Conservation (phyloP, 257 asterid species). For the Solanum sejunctum region DNA sequence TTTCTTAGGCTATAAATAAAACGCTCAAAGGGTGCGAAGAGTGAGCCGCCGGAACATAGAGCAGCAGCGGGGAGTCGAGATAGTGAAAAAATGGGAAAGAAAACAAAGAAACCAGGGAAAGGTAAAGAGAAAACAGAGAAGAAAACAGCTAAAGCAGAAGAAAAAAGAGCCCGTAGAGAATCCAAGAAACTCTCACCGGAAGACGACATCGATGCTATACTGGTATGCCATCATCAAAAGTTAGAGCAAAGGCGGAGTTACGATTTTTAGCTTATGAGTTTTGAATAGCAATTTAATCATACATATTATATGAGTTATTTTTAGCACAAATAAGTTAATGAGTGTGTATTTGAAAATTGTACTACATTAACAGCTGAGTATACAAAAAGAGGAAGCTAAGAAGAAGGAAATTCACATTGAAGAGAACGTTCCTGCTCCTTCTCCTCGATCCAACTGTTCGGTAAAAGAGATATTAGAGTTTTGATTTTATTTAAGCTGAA, state of each 20-base stretch:
- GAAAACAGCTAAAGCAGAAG: slow-evolving; percentile 84
- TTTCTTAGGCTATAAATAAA: neutral
- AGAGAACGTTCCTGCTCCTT: slow-evolving; percentile 85
- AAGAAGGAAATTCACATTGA: slow-evolving; percentile 91
- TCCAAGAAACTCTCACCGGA: slow-evolving; percentile 91
- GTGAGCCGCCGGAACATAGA: neutral
- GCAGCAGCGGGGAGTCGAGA: neutral
- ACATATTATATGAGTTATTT: neutral
- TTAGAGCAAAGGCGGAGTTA: neutral
- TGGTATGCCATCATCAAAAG: slow-evolving; percentile 23
- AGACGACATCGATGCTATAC: slow-evolving; percentile 93
- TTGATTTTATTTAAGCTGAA: neutral
- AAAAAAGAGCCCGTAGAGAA: slow-evolving; percentile 70
- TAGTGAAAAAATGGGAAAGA: slow-evolving; percentile 64
- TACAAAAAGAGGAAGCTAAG: slow-evolving; percentile 93
- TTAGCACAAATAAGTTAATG: neutral
- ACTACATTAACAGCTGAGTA: slow-evolving; percentile 23
- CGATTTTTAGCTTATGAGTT: neutral
- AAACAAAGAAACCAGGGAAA: slow-evolving; percentile 81
- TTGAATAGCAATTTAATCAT: neutral
- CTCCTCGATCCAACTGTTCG: slow-evolving; percentile 98
- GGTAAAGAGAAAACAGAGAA: slow-evolving; percentile 92
- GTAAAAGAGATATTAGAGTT: slow-evolving; percentile 13
- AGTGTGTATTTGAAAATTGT: neutral
- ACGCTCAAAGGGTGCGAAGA: neutral